A percentile compares a stretch with the other conserved stretches of the same genome.
phyloP scores from a whole-genome alignment of 768 basidiomycete species.

The Leccinum subtestaceum region DNA sequence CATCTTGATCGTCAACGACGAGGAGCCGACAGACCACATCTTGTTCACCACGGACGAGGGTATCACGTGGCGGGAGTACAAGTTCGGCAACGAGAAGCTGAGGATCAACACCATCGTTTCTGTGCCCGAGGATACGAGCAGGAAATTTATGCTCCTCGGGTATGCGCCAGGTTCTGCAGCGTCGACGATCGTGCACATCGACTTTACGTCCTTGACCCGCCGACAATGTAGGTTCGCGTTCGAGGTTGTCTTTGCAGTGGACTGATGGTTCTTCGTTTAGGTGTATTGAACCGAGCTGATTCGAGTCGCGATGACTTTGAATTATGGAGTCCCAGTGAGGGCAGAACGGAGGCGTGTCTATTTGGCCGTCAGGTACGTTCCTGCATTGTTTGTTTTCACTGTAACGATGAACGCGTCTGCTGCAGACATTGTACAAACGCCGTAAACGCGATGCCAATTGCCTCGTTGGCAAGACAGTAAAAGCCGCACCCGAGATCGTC shows the following conservation, averaged over 20 bases:
- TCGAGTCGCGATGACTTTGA: constrained; percentile 92
- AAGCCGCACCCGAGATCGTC: constrained; percentile 50
- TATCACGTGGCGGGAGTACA: constrained; percentile 81
- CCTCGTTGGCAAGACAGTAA: constrained; percentile 70
- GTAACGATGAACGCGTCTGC: background rate
- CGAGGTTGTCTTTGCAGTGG: background rate
- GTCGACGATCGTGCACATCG: constrained; percentile 72
- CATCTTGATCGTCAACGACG: constrained; percentile 92
- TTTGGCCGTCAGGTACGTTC: constrained; percentile 81
- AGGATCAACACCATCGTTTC: constrained; percentile 78
- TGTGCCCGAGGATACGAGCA: constrained; percentile 85
- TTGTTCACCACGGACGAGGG: constrained; percentile 92
- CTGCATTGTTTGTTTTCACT: background rate
- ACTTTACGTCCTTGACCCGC: constrained; percentile 77
- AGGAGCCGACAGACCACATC: constrained; percentile 86
- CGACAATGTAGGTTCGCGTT: constrained; percentile 62
- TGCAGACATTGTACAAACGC: constrained; percentile 87
- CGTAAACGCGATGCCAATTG: constrained; percentile 78
- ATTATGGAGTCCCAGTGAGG: constrained; percentile 92
- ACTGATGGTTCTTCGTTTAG: constrained; percentile 37
- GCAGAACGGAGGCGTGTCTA: constrained; percentile 81
- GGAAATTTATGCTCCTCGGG: constrained; percentile 87
- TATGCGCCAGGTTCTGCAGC: constrained; percentile 42
- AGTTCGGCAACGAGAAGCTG: constrained; percentile 69
- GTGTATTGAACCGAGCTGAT: constrained; percentile 64